These are phyloP conservation scores for Petrea volubilis DNA, from an alignment of 257 asterid genomes.

Conservation along the genomic window DNA sequence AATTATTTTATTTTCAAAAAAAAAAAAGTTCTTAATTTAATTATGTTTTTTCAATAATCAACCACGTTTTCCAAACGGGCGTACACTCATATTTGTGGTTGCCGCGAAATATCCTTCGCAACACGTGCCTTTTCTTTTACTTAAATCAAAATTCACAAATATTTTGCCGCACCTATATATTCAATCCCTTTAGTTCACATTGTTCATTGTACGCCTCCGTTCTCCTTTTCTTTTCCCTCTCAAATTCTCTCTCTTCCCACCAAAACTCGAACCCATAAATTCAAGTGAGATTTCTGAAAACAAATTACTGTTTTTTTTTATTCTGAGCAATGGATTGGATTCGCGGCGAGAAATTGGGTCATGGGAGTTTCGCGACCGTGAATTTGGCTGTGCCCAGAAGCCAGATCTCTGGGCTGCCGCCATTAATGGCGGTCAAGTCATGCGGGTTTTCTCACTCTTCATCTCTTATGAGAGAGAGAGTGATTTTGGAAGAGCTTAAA, in stretches of 20 bases:
- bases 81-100: conserved; percentile 3
- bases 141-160: conserved; percentile 6
- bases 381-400: conserved; percentile 36
- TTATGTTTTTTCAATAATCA: not conserved
- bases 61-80: conserved; percentile 28
- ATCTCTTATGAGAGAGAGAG: conserved; percentile 41
- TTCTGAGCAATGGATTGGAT: conserved; percentile 47
- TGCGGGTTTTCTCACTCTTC: conserved; percentile 34
- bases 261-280: not conserved
- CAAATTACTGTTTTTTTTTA: not conserved
- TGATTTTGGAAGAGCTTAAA: conserved; percentile 34
- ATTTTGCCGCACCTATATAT: not conserved
- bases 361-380: conserved; percentile 60
- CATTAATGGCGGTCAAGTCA: conserved; percentile 58
- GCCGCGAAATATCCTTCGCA: conserved; percentile 19
- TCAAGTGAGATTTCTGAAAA: not conserved
- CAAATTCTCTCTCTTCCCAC: conserved; percentile 1
- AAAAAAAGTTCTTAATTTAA: not conserved
- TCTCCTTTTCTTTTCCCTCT: not conserved
- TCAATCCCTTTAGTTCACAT: not conserved
- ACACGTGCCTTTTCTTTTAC: conserved; percentile 30
- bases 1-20: not conserved
- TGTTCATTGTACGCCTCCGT: not conserved
- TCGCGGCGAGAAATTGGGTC: conserved; percentile 51
- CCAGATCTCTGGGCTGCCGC: conserved; percentile 18